Evolutionary conservation across 106 monocot genomes (phyloP), one percentile per base, ranked within the genome.

Genomic region (Amphibolis antarctica): DNA sequence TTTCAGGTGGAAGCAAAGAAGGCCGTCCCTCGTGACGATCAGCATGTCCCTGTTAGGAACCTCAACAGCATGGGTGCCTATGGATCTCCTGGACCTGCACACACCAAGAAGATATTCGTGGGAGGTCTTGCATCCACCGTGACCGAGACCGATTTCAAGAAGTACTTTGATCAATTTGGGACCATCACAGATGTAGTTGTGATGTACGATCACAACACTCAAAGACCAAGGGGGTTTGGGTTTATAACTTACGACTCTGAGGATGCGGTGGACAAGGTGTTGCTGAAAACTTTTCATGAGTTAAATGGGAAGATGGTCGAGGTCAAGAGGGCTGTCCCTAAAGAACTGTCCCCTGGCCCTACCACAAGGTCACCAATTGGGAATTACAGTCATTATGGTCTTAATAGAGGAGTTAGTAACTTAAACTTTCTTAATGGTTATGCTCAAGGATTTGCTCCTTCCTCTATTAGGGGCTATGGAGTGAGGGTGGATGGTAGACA

Each of bases 241-340:
- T 92, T 92, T 36, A 76, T 92, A 12, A 86, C 84, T 43, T 92
- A 79, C 63, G 82, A 87, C 42, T 83, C 83, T 0, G 83, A 80
- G 67, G 88, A 83, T 55, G 75, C 85, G 43, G 93, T 93, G 20
- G 74, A 75, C 13, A 77, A 58, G 55, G 85, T 81, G 9, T 28
- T 86, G 54, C 57, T 78, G 57, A 76, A 65, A 10, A 75, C 65
- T 18, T 76, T 74, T 50, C 93, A 93, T 62, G 74, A 77, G 60
- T 63, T 93, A 55, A 83, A 83, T 67, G 78, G 75, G 2, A 88
- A 81, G 52, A 59, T 23, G 58, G 93, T 88, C 22, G 93, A 93
- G 51, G 93, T 83, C 55, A 93, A 93, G 74, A 78, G 62, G 31
- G 88, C 93, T 51, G 72, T 83, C 15, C 93, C 93, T 14, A 93